Evolutionary conservation across 2,329 filamentous ascomycete species (phyloP).

Genomic region (Pseudopithomyces maydicus): DNA sequence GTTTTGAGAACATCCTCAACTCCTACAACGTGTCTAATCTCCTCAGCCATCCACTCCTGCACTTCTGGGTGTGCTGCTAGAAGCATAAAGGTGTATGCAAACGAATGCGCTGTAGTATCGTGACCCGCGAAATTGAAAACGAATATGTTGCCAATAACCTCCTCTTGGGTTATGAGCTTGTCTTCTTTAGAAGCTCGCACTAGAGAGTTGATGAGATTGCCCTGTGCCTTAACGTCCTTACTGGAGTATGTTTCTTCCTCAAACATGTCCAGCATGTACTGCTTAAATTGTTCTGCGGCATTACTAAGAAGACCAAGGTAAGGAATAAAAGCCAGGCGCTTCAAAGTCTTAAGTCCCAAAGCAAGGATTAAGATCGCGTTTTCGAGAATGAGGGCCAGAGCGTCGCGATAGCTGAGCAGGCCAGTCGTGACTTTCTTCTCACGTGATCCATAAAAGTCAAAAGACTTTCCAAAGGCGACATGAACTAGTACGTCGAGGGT

Average conservation of each 20-base stretch:
- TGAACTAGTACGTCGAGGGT: conserved; percentile 39
- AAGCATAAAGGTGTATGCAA: conserved; percentile 51
- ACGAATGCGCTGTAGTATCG: conserved; percentile 55
- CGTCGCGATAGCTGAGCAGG: conserved; percentile 11
- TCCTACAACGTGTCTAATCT: conserved; percentile 34
- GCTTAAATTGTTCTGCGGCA: not conserved
- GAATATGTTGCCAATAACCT: conserved; percentile 57
- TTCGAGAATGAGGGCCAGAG: conserved; percentile 24
- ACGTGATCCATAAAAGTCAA: conserved; percentile 16
- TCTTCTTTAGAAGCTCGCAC: conserved; percentile 10
- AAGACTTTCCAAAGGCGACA: conserved; percentile 32
- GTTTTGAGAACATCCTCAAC: conserved; percentile 39
- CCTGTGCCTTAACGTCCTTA: not conserved
- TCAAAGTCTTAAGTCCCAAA: not conserved
- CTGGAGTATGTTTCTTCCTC: not conserved
- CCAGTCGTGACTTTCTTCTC: not conserved
- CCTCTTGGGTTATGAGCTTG: conserved; percentile 25
- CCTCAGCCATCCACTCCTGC: conserved; percentile 54
- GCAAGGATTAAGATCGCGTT: conserved; percentile 22
- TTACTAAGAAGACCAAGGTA: not conserved
- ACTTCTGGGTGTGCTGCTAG: conserved; percentile 52
- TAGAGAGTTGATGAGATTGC: conserved; percentile 14
- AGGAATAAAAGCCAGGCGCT: not conserved
- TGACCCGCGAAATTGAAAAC: conserved; percentile 57
- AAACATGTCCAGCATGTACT: not conserved